Evolutionary conservation across 2,329 filamentous ascomycete species (phyloP).

Genomic region (Pseudogymnoascus sp.): DNA sequence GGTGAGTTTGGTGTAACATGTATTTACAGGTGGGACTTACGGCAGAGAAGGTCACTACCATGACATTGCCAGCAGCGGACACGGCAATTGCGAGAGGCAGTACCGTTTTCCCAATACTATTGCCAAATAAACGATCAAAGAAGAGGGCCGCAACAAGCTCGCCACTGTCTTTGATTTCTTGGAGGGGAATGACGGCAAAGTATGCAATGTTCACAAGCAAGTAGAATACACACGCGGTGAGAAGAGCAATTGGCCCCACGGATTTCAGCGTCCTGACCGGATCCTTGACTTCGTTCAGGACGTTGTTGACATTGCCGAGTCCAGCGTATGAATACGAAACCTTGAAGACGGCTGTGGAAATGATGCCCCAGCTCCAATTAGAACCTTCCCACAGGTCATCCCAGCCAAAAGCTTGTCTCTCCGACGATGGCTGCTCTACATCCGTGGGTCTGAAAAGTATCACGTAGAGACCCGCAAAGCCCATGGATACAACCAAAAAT

Average conservation of each 20-base stretch:
- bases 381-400: conserved; percentile 53
- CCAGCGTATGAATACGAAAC: conserved; percentile 48
- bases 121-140: conserved; percentile 46
- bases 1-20: conserved; percentile 14
- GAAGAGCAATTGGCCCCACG: conserved; percentile 45
- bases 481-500: conserved; percentile 51
- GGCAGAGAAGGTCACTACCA: conserved; percentile 42
- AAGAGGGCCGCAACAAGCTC: conserved; percentile 48
- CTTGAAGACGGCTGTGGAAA: conserved; percentile 48
- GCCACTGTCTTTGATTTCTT: conserved; percentile 46
- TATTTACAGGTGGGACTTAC: conserved; percentile 35
- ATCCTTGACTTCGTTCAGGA: conserved; percentile 48
- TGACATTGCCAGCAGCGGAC: conserved; percentile 40
- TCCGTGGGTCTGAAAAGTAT: conserved; percentile 36
- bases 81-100: conserved; percentile 38
- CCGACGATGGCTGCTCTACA: background rate
- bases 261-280: conserved; percentile 48
- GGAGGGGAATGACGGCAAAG: conserved; percentile 47
- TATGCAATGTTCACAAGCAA: conserved; percentile 52
- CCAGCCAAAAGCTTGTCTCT: conserved; percentile 31
- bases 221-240: conserved; percentile 45
- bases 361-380: conserved; percentile 58
- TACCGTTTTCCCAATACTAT: conserved; percentile 32
- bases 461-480: conserved; percentile 50
- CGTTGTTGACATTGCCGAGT: conserved; percentile 46